A percentile compares a stretch with the other conserved stretches of the same genome.
Evolutionary conservation across 2,329 filamentous ascomycete genomes (phyloP).

Genomic region (Fonsecaea pedrosoi): DNA sequence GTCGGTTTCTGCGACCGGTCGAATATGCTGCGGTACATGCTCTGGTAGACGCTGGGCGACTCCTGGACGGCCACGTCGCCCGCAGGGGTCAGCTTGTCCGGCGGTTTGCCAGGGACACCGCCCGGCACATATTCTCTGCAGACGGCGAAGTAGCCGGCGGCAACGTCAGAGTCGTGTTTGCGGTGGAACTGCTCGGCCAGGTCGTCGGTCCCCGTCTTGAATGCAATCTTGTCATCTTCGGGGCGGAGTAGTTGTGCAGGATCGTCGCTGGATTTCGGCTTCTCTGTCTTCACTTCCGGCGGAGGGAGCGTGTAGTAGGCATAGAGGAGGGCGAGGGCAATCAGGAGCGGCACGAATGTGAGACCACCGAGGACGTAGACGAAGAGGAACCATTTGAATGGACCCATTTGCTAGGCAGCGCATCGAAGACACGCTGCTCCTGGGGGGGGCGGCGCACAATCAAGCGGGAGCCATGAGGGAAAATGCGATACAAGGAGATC

Average conservation of each 20-base stretch:
- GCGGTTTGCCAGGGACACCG: conserved; percentile 89
- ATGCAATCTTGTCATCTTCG: conserved; percentile 68
- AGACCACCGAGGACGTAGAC: conserved; percentile 85
- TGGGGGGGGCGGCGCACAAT: conserved; percentile 8
- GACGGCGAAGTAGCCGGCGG: conserved; percentile 93
- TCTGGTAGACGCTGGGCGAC: conserved; percentile 94
- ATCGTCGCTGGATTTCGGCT: conserved; percentile 42
- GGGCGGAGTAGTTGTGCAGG: conserved; percentile 54
- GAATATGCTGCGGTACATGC: conserved; percentile 96
- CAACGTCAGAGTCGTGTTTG: conserved; percentile 74
- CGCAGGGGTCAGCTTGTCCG: conserved; percentile 81
- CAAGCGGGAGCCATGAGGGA: conserved; percentile 6
- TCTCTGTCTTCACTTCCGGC: conserved; percentile 21
- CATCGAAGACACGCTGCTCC: conserved; percentile 18
- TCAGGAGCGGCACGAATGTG: conserved; percentile 80
- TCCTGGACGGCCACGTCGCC: conserved; percentile 78
- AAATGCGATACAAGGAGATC: neutral
- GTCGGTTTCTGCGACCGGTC: conserved; percentile 72
- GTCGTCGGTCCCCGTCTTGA: conserved; percentile 67
- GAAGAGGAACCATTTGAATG: conserved; percentile 63
- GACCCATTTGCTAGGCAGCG: conserved; percentile 33
- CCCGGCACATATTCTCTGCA: conserved; percentile 91
- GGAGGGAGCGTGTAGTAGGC: conserved; percentile 72
- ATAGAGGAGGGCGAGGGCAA: conserved; percentile 67
- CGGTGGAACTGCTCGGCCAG: conserved; percentile 68